Evolutionary conservation across 169 alveolate genomes (phyloP).

Genomic region (Plasmodium blacklocki): DNA sequence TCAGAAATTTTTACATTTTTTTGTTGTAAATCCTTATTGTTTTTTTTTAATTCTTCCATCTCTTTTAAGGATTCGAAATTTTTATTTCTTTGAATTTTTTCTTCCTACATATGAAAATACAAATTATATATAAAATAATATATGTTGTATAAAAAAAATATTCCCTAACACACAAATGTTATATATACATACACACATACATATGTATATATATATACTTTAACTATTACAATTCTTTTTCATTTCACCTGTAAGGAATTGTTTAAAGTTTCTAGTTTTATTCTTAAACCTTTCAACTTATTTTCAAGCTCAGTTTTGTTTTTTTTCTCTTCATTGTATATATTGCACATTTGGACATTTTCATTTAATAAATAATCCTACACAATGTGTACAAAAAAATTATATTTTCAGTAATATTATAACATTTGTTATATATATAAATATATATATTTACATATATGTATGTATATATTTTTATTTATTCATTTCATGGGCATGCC

Average conservation of each 20-base stretch:
- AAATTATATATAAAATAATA: too few relatives aligned
- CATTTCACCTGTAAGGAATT: conserved; percentile 53
- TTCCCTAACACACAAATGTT: too few relatives aligned
- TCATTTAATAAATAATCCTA: conserved; percentile 25
- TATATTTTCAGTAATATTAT: too few relatives aligned
- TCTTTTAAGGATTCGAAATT: conserved; percentile 19
- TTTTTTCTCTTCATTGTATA: conserved; percentile 32
- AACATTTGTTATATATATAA: too few relatives aligned
- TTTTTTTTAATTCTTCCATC: conserved; percentile 40
- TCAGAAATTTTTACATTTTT: conserved; percentile 31
- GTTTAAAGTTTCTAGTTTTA: conserved; percentile 38
- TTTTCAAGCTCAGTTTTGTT: conserved; percentile 32
- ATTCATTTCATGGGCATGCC: not conserved
- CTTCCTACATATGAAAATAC: conserved; percentile 22
- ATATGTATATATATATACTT: not conserved
- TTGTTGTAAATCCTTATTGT: conserved; percentile 17
- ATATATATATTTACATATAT: too few relatives aligned
- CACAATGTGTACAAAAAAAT: not conserved
- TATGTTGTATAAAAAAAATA: too few relatives aligned
- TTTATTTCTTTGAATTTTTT: conserved; percentile 20
- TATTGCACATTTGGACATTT: conserved; percentile 5
- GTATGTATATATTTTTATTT: not conserved
- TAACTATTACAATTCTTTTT: not conserved
- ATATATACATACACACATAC: not conserved
- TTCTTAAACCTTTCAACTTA: conserved; percentile 9